phyloP scores from a whole-genome alignment of 495 filamentous ascomycete genomes.

The Massariosphaeria phaeospora region DNA sequence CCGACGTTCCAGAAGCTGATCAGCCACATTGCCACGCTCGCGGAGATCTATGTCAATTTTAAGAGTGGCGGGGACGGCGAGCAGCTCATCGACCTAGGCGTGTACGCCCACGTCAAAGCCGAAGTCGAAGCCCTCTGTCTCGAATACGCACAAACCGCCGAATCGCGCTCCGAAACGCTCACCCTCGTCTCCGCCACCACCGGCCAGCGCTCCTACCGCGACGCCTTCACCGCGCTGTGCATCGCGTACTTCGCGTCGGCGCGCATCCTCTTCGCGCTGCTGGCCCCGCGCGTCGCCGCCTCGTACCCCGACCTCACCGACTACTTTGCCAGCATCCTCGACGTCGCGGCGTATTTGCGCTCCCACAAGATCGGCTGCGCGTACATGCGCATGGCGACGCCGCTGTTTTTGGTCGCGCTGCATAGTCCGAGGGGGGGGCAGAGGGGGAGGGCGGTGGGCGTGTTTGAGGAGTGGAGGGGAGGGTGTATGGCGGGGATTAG shows the following conservation, averaged over 20 bases:
- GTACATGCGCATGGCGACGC: slow-evolving; percentile 24
- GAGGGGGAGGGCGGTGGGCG: not conserved
- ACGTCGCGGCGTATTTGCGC: slow-evolving; percentile 3
- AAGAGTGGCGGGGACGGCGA: not conserved
- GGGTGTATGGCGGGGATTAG: slow-evolving; percentile 20
- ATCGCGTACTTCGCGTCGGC: slow-evolving; percentile 12
- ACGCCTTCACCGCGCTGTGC: slow-evolving; percentile 14
- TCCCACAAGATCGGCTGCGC: slow-evolving; percentile 16
- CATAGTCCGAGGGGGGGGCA: slow-evolving; percentile 4
- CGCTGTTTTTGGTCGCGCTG: slow-evolving; percentile 14
- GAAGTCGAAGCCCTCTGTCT: slow-evolving; percentile 3
- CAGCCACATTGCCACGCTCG: slow-evolving; percentile 2
- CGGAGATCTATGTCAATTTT: slow-evolving; percentile 8
- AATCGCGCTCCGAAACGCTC: not conserved
- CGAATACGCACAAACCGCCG: slow-evolving; percentile 3
- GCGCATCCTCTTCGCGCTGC: slow-evolving; percentile 4
- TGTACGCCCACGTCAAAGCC: not conserved
- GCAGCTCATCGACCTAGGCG: not conserved
- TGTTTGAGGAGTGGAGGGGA: slow-evolving; percentile 12
- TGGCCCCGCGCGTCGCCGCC: slow-evolving; percentile 6
- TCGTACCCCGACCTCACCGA: slow-evolving; percentile 12
- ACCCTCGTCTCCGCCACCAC: not conserved
- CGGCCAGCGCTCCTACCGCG: not conserved
- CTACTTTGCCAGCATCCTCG: not conserved
- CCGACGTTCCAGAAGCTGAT: slow-evolving; percentile 15